Percentiles rank a stretch among this genome's conserved stretches.
Conservation (phyloP, 1,284 basidiomycete genomes). For the Malassezia psittaci region DNA sequence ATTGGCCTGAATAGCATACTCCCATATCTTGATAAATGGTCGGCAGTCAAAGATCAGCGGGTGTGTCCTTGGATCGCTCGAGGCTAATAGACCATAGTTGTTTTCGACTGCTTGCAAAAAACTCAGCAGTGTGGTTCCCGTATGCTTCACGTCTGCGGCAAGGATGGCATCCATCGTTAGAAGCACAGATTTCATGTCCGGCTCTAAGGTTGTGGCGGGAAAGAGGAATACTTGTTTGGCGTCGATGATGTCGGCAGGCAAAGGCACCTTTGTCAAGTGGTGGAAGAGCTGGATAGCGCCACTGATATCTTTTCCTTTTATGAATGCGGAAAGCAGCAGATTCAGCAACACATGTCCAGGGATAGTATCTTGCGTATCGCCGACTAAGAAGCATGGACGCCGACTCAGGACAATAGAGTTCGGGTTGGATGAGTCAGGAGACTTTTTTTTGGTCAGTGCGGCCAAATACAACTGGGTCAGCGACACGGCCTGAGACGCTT, state of each 20-base stretch:
- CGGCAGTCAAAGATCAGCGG: conserved; percentile 7
- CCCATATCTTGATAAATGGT: not conserved
- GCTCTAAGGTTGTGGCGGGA: conserved; percentile 3
- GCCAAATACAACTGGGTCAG: not conserved
- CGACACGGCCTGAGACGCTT: not conserved
- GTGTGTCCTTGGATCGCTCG: not conserved
- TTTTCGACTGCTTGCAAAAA: conserved; percentile 5
- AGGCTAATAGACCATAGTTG: not conserved
- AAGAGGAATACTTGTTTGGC: not conserved
- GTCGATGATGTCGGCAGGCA: not conserved
- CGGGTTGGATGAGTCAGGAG: not conserved
- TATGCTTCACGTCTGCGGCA: not conserved
- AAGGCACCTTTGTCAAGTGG: not conserved
- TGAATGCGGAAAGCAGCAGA: not conserved
- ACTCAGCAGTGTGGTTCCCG: not conserved
- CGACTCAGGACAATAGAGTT: not conserved
- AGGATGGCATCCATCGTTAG: conserved; percentile 6
- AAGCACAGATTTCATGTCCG: conserved; percentile 1
- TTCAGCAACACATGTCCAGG: conserved; percentile 4
- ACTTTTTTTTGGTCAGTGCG: not conserved
- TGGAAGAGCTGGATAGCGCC: not conserved
- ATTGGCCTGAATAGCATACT: not conserved
- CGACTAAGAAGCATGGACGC: not conserved
- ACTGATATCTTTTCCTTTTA: too few species aligned
- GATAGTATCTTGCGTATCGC: not conserved